Evolutionary conservation across 192 early-diverging fungal species (phyloP), one percentile per base, ranked within the genome.

Genomic region (Dimargaris cristalligena): DNA sequence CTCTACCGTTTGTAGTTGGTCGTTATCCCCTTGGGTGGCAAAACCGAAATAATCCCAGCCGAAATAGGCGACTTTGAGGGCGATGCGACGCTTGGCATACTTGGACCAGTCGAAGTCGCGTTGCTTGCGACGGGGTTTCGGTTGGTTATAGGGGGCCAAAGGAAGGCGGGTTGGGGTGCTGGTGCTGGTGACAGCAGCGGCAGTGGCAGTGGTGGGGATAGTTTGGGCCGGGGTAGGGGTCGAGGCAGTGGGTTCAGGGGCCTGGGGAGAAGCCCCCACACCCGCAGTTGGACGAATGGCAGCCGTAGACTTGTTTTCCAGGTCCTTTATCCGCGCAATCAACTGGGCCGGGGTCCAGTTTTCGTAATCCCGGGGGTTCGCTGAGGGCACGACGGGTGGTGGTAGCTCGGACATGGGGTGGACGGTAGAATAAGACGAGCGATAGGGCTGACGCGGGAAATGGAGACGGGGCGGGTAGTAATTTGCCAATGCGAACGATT

Each of bases 21-120:
- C 62, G 34, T 80, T 73, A 22, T 78, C 56, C 11, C 64, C 47
- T 13, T 91, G 89, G 0, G 81, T 71, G 2, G 88, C 89, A 60
- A 93, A 80, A 34, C 91, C 92, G 63, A 80, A 73, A 74, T 93
- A 97, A 29, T 80, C 72, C 86, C 86, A 90, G 2, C 93, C 93
- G 65, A 94, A 76, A 68, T 97, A 97, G 25, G 90, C 85, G 44
- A 97, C 74, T 64, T 85, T 84, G 59, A 97, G 75, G 4, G 91
- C 92, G 20, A 97, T 79, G 45, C 78, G 80, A 33, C 89, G 80
- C 56, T 83, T 72, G 30, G 85, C 68, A 59, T 92, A 85, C 57
- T 77, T 77, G 28, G 71, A 62, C 76, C 91, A 89, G 62, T 93
- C 86, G 62, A 96, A 92, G 22, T 8, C 34, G 16, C 55, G 55